Percentiles rank a stretch among this genome's conserved stretches.
Conservation (phyloP, 2,329 filamentous ascomycete species). For the Cladosporium colombiae region DNA sequence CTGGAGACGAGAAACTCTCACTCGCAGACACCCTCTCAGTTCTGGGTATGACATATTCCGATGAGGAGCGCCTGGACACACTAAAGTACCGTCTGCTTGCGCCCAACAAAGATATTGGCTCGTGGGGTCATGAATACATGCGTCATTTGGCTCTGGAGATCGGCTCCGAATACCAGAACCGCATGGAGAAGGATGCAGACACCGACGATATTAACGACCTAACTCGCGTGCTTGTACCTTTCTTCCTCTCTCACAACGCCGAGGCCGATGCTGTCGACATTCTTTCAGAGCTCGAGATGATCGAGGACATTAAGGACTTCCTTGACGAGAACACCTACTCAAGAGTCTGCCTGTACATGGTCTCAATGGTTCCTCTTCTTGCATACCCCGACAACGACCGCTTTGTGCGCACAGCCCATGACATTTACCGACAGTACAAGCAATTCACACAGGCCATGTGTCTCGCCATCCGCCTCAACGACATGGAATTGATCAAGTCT, state of each 20-base stretch:
- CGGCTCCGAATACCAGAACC: constrained; percentile 87
- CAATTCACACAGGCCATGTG: constrained; percentile 92
- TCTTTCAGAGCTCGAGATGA: constrained; percentile 96
- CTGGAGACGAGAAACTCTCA: constrained; percentile 79
- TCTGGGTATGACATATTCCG: constrained; percentile 95
- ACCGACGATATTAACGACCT: constrained; percentile 83
- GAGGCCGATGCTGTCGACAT: constrained; percentile 97
- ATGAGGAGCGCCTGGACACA: constrained; percentile 88
- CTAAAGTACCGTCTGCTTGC: constrained; percentile 92
- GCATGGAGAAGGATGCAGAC: constrained; percentile 80
- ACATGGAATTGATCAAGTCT: constrained; percentile 71
- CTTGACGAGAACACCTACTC: constrained; percentile 93
- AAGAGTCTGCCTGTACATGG: constrained; percentile 95
- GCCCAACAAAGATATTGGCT: constrained; percentile 87
- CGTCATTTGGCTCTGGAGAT: constrained; percentile 94
- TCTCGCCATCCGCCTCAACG: constrained; percentile 89
- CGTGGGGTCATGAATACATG: constrained; percentile 98
- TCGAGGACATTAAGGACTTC: constrained; percentile 84
- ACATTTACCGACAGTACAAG: constrained; percentile 90
- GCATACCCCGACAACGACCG: constrained; percentile 97
- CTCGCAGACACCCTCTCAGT: constrained; percentile 95
- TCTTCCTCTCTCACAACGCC: constrained; percentile 95
- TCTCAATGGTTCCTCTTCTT: constrained; percentile 96
- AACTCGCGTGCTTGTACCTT: constrained; percentile 80
- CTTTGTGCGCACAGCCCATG: constrained; percentile 89